Conservation (phyloP, 2,329 filamentous ascomycete species). For the Tolypocladium album region DNA sequence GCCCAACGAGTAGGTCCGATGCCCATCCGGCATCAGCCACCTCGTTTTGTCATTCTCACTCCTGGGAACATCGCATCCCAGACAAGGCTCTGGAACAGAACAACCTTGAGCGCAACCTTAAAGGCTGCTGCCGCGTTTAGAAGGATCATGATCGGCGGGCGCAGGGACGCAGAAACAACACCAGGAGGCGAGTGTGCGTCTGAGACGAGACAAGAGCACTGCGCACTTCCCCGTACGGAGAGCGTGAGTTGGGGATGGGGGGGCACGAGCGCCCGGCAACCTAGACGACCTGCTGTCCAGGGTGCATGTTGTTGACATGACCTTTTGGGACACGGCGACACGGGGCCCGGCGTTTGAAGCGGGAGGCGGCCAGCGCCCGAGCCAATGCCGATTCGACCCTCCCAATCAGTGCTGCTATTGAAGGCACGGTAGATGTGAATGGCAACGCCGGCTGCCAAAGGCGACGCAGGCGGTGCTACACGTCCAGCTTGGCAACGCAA, state of each 20-base stretch:
- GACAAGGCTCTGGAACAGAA: constrained; percentile 7
- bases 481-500: neutral
- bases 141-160: neutral
- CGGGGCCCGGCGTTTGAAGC: neutral
- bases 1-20: neutral
- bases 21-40: neutral
- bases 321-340: neutral
- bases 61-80: neutral
- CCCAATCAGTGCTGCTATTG: neutral
- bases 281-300: neutral
- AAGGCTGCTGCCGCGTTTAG: constrained; percentile 1
- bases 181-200: neutral
- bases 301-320: neutral
- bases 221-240: neutral
- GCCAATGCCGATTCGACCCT: neutral
- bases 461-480: neutral
- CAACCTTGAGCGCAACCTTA: constrained; percentile 12
- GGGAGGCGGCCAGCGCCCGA: neutral
- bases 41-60: neutral
- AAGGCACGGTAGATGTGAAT: neutral
- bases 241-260: neutral
- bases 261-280: neutral
- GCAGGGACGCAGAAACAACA: neutral
- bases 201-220: neutral
- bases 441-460: neutral